Percentiles rank a stretch among this genome's conserved stretches.
These are phyloP conservation scores for Picochlorum sp. DNA, from an alignment of 139 green algal species.

Conservation along the genomic window DNA sequence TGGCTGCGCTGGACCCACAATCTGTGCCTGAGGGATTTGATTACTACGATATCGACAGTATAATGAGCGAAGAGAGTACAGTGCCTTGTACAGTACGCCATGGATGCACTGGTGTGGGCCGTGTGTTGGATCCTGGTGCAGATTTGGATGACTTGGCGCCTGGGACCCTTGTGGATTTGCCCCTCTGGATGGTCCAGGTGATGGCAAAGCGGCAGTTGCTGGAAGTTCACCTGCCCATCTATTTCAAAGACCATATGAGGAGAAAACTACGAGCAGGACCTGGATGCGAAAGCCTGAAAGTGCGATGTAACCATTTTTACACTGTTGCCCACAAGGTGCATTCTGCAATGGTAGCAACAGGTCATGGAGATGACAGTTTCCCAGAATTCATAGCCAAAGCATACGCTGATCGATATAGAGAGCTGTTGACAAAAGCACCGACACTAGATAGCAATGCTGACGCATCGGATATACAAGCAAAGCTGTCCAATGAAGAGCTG, in stretches of 20 bases:
- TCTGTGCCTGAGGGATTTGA: constrained; percentile 4
- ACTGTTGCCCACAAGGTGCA: constrained; percentile 29
- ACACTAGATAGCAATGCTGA: constrained; percentile 28
- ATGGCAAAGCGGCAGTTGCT: constrained; percentile 35
- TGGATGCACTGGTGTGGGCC: constrained; percentile 30
- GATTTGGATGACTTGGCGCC: constrained; percentile 24
- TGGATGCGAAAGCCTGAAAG: constrained; percentile 39
- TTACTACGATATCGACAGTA: constrained; percentile 27
- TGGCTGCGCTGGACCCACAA: not conserved
- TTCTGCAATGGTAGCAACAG: constrained; percentile 13
- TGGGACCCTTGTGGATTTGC: constrained; percentile 28
- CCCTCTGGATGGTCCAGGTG: constrained; percentile 38
- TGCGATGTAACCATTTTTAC: constrained; percentile 48
- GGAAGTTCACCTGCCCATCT: constrained; percentile 24
- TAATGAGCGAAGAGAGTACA: constrained; percentile 34
- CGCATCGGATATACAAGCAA: constrained; percentile 19
- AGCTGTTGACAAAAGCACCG: constrained; percentile 37
- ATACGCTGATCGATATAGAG: constrained; percentile 39
- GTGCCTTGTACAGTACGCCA: constrained; percentile 24
- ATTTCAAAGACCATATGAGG: constrained; percentile 40
- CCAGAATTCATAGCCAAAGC: constrained; percentile 28
- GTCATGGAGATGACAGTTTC: constrained; percentile 21
- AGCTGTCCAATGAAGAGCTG: constrained; percentile 32
- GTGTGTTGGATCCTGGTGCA: constrained; percentile 35
- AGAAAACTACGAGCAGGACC: constrained; percentile 43